phyloP scores from a whole-genome alignment of 805 yeast species.

The Kluyveromyces starmeri region DNA sequence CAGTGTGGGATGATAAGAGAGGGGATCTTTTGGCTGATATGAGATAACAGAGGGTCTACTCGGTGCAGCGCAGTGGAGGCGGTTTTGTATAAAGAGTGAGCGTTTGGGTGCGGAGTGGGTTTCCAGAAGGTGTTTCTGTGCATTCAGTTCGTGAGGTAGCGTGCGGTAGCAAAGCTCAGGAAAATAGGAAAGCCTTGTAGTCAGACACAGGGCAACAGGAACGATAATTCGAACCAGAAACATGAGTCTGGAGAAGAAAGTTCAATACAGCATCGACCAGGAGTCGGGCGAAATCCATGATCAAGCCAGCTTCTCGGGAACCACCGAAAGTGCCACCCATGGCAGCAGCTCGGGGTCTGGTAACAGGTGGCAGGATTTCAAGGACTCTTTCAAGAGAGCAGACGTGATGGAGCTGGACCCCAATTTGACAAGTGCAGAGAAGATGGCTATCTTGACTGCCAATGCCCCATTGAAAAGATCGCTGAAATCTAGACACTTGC shows the following conservation, averaged over 20 bases:
- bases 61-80: too few relatives aligned
- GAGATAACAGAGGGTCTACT: too few relatives aligned
- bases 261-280: slow-evolving; percentile 2
- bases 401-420: slow-evolving; percentile 32
- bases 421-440: slow-evolving; percentile 35
- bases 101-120: too few relatives aligned
- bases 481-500: slow-evolving; percentile 46
- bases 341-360: neutral
- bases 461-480: slow-evolving; percentile 49
- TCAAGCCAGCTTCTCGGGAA: neutral
- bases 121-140: too few relatives aligned
- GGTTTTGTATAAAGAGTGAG: too few relatives aligned
- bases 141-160: too few relatives aligned
- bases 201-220: too few relatives aligned
- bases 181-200: too few relatives aligned
- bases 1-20: too few relatives aligned
- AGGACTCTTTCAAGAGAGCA: slow-evolving; percentile 41
- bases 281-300: slow-evolving; percentile 4
- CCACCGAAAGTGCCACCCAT: neutral
- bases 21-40: too few relatives aligned
- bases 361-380: slow-evolving; percentile 35
- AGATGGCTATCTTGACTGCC: slow-evolving; percentile 37
- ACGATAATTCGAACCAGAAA: too few relatives aligned
- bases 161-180: too few relatives aligned
- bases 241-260: slow-evolving; percentile 5